These are phyloP conservation scores for Solanum hybrid DNA, from an alignment of 305 asterid species.

Conservation along the genomic window DNA sequence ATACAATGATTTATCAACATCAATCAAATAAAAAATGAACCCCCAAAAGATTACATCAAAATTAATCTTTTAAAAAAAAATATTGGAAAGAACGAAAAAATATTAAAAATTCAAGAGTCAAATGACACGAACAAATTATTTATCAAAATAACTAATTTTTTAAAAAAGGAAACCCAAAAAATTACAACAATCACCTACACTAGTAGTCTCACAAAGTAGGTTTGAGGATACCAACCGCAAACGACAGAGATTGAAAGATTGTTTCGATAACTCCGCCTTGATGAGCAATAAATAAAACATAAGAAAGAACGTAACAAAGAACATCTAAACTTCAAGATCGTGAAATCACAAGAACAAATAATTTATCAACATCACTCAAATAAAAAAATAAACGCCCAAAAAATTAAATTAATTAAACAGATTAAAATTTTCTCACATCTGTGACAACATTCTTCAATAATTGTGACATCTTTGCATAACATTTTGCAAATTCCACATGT, in stretches of 20 bases:
- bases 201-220: neutral
- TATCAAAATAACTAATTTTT: neutral
- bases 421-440: neutral
- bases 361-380: neutral
- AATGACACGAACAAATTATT: neutral
- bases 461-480: neutral
- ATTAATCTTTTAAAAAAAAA: neutral
- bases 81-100: neutral
- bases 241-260: neutral
- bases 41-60: neutral
- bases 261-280: neutral
- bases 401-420: neutral
- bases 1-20: neutral
- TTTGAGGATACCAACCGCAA: neutral
- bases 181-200: neutral
- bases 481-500: conserved; percentile 9
- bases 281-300: neutral
- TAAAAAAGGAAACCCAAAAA: neutral
- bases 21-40: neutral
- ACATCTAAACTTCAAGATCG: neutral
- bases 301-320: neutral
- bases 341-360: neutral
- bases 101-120: neutral
- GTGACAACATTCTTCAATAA: conserved; percentile 15
- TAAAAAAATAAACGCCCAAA: neutral